A percentile compares a stretch with the other conserved stretches of the same genome.
Conservation (phyloP, 148 eudicot species). For the Rhododendron ferrugineum region DNA sequence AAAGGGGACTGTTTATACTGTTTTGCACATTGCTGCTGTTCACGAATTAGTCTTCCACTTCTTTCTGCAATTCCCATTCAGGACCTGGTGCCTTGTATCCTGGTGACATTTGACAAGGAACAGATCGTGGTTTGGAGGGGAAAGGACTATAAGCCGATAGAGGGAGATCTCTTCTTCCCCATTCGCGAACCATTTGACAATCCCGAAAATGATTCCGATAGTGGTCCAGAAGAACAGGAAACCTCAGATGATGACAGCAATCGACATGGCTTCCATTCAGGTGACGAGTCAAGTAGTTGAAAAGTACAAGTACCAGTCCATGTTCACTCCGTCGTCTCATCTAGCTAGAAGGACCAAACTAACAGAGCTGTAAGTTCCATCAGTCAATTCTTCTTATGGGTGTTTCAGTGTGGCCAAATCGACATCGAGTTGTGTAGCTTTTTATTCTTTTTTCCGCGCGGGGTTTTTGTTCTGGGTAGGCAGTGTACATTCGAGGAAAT, state of each 20-base stretch:
- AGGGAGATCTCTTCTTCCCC: conserved; percentile 37
- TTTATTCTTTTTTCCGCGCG: background rate
- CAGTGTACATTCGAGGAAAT: background rate
- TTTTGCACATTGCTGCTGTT: background rate
- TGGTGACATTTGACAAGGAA: conserved; percentile 75
- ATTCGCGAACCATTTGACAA: conserved; percentile 38
- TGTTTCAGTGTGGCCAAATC: background rate
- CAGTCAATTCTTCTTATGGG: background rate
- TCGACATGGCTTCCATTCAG: conserved; percentile 17
- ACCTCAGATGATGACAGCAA: background rate
- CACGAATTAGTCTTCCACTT: background rate
- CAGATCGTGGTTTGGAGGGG: conserved; percentile 94
- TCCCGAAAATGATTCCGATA: conserved; percentile 25
- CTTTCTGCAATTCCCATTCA: conserved; percentile 16
- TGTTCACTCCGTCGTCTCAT: background rate
- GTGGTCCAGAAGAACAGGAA: conserved; percentile 17
- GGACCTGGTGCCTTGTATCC: conserved; percentile 86
- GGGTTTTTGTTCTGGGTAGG: background rate
- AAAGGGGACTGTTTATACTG: background rate
- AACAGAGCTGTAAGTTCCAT: background rate
- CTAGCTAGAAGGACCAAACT: background rate
- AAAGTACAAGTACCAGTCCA: background rate
- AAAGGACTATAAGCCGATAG: conserved; percentile 40
- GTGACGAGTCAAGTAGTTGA: conserved; percentile 8
- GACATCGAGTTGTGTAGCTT: background rate